Base-by-base conservation (phyloP, 164 flowering plant genomes). In the Vitis labrusca region DNA sequence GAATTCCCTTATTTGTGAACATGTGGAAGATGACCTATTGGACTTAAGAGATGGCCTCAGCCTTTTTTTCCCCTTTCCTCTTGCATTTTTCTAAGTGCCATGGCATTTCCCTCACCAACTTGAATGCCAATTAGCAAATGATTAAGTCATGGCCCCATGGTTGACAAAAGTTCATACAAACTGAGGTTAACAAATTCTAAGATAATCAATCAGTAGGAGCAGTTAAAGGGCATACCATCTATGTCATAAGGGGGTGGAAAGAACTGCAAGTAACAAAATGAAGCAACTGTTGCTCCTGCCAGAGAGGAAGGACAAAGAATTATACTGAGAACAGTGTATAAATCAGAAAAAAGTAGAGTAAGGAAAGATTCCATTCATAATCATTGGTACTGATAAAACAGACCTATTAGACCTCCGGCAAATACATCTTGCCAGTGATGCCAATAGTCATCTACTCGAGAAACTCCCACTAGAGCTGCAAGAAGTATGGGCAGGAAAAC, bases 401-500 rank as follows among this genome's bases (percentile, higher is more conserved):
- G 14, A 85, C 95, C 95, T 82, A 90, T 7, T 44, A 88, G 66
- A 62, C 80, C 92, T 56, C 94, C 94, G 64, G 85, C 84, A 77
- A 89, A 82, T 10, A 87, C 91, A 74, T 85, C 89, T 73, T 82
- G 86, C 91, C 91, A 87, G 37, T 87, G 89, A 78, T 90, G 95
- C 92, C 92, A 84, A 70, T 90, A 90, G 76, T 90, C 92, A 74
- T 90, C 92, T 16, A 90, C 92, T 58, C 95, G 87, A 73, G 95
- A 90, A 70, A 90, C 72, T 16, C 72, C 95, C 11, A 90, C 85
- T 13, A 88, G 80, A 58, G 90, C 83, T 57, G 92, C 92, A 55
- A 73, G 69, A 49, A 90, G 90, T 29, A 90, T 57, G 3, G 95
- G 95, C 32, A 84, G 74, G 51, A 90, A 78, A 55, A 88, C 74